Conservation (phyloP, 2,329 filamentous ascomycete genomes). For the Pseudogymnoascus pannorum region DNA sequence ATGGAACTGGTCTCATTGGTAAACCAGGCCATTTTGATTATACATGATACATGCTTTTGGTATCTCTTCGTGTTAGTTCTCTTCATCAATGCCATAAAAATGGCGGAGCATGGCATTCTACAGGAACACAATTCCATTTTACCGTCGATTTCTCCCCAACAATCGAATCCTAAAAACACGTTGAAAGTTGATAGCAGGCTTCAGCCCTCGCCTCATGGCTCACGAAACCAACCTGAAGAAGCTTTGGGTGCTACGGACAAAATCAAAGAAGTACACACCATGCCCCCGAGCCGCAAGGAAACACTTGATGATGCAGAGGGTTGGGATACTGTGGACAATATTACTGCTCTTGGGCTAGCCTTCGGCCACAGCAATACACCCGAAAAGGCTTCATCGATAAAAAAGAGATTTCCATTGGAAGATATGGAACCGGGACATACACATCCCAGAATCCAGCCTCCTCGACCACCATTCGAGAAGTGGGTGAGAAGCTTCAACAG, state of each 20-base stretch:
- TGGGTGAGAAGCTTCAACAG: conserved; percentile 67
- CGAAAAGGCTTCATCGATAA: conserved; percentile 10
- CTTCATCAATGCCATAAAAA: not conserved
- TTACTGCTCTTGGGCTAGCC: conserved; percentile 35
- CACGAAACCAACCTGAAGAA: not conserved
- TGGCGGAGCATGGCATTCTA: not conserved
- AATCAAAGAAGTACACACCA: not conserved
- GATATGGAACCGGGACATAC: conserved; percentile 14
- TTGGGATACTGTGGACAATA: conserved; percentile 35
- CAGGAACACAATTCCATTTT: not conserved
- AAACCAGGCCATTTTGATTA: not conserved
- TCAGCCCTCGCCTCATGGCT: not conserved
- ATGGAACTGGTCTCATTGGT: conserved; percentile 1
- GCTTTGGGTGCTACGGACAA: not conserved
- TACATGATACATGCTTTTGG: conserved; percentile 6
- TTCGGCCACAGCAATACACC: conserved; percentile 29
- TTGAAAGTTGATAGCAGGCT: not conserved
- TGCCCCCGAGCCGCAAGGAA: not conserved
- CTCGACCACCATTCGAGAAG: conserved; percentile 51
- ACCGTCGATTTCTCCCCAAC: not conserved
- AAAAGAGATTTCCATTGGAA: conserved; percentile 24
- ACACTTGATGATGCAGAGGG: conserved; percentile 25
- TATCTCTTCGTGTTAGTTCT: not conserved
- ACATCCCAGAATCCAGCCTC: not conserved
- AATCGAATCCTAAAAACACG: not conserved